A percentile compares a stretch with the other conserved stretches of the same genome.
Evolutionary conservation across 352 stramenopile genomes (phyloP).

Genomic region (Phytophthora gonapodyides): DNA sequence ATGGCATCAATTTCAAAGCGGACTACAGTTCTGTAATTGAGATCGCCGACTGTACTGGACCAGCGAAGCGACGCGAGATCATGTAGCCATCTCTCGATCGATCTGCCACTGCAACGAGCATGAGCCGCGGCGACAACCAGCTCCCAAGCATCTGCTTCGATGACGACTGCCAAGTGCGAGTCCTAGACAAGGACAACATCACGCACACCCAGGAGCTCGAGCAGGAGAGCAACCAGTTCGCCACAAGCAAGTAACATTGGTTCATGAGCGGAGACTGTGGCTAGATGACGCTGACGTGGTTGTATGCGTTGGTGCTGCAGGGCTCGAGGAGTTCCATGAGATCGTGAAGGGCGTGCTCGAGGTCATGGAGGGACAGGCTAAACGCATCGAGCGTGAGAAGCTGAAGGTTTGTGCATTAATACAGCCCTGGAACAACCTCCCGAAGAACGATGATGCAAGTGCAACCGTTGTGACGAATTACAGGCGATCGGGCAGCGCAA

Average conservation of each 20-base stretch:
- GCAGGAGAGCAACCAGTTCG: conserved; percentile 84
- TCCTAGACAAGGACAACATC: conserved; percentile 84
- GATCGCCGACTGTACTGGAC: not conserved
- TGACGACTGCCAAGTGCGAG: conserved; percentile 77
- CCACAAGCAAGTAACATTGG: conserved; percentile 48
- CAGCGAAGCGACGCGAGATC: conserved; percentile 26
- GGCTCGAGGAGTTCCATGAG: conserved; percentile 83
- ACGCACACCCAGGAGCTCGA: conserved; percentile 76
- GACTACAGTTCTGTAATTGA: not conserved
- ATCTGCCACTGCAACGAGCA: conserved; percentile 17
- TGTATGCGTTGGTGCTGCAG: conserved; percentile 32
- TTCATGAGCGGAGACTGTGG: not conserved
- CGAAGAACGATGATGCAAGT: not conserved
- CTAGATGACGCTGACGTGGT: not conserved
- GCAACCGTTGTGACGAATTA: conserved; percentile 9
- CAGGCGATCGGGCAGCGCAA: conserved; percentile 83
- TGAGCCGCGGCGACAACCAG: conserved; percentile 77
- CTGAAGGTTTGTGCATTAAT: conserved; percentile 53
- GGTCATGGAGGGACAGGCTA: conserved; percentile 77
- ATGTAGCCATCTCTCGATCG: conserved; percentile 14
- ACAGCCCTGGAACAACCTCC: too few species aligned
- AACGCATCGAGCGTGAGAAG: conserved; percentile 82
- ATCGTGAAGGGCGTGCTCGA: conserved; percentile 82
- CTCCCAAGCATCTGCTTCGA: conserved; percentile 80
- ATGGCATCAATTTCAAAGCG: not conserved